Conservation (phyloP, 1,284 basidiomycete species). For the Papiliotrema terrestris region DNA sequence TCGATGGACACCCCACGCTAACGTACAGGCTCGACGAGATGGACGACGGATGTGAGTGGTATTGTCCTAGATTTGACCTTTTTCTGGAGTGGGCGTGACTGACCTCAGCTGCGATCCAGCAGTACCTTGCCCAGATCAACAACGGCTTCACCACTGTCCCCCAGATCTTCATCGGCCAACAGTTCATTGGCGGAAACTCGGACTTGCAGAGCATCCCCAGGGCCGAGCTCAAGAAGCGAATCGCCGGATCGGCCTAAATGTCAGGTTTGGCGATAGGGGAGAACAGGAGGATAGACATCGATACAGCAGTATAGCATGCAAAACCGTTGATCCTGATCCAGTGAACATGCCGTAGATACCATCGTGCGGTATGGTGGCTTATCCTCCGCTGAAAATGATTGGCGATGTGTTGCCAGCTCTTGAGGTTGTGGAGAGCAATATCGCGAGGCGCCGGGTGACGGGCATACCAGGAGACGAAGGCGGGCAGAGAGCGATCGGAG, state of each 20-base stretch:
- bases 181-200: constrained; percentile 48
- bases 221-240: constrained; percentile 35
- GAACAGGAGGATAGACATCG: neutral
- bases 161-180: constrained; percentile 45
- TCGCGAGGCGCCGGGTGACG: too few relatives aligned
- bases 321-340: neutral
- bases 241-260: constrained; percentile 17
- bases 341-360: too few relatives aligned
- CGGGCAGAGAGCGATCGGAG: too few relatives aligned
- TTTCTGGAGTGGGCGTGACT: neutral
- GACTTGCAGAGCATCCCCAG: constrained; percentile 43
- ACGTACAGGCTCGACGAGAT: constrained; percentile 40
- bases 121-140: constrained; percentile 41
- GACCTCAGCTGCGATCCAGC: constrained; percentile 43
- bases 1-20: neutral
- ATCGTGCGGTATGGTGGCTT: too few relatives aligned
- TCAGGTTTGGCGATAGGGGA: neutral
- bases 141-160: constrained; percentile 46
- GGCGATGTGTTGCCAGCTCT: too few relatives aligned
- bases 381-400: too few relatives aligned
- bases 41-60: constrained; percentile 41
- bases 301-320: neutral
- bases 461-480: too few relatives aligned
- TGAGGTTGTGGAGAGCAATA: too few relatives aligned
- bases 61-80: neutral